Evolutionary conservation across 2,329 filamentous ascomycete species (phyloP).

Genomic region (Penicillium sp.): DNA sequence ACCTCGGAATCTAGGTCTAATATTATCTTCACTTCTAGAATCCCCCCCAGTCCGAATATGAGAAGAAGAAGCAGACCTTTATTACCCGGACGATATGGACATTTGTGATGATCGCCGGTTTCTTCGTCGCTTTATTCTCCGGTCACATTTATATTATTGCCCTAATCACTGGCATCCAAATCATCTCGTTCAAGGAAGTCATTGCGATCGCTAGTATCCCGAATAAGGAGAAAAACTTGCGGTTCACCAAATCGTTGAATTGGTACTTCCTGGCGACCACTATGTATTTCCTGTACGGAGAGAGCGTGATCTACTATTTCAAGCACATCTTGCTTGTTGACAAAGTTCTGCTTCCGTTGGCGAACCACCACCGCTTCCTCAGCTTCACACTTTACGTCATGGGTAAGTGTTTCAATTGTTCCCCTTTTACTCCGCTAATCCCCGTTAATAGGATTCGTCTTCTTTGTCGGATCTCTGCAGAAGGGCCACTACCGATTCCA

Average conservation of each 20-base stretch:
- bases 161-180: slow-evolving; percentile 88
- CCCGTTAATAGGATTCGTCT: slow-evolving; percentile 74
- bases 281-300: slow-evolving; percentile 99
- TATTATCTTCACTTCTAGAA: slow-evolving; percentile 25
- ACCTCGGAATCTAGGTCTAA: slow-evolving; percentile 1
- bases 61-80: slow-evolving; percentile 99
- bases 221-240: slow-evolving; percentile 82
- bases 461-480: slow-evolving; percentile 92
- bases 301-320: slow-evolving; percentile 99
- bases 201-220: slow-evolving; percentile 96
- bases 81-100: slow-evolving; percentile 97
- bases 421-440: slow-evolving; percentile 12
- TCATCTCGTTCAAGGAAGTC: slow-evolving; percentile 98
- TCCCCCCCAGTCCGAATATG: slow-evolving; percentile 66
- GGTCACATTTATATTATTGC: slow-evolving; percentile 97
- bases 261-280: slow-evolving; percentile 99
- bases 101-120: slow-evolving; percentile 91
- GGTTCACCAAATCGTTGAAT: slow-evolving; percentile 93
- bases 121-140: slow-evolving; percentile 89
- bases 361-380: slow-evolving; percentile 97
- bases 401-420: slow-evolving; percentile 56
- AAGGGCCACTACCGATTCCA: slow-evolving; percentile 97
- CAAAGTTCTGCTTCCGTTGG: slow-evolving; percentile 84
- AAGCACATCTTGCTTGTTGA: slow-evolving; percentile 98
- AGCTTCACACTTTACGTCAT: slow-evolving; percentile 98